Evolutionary conservation across 306 rosid species (phyloP).

Genomic region (Dalbergia cultrata): DNA sequence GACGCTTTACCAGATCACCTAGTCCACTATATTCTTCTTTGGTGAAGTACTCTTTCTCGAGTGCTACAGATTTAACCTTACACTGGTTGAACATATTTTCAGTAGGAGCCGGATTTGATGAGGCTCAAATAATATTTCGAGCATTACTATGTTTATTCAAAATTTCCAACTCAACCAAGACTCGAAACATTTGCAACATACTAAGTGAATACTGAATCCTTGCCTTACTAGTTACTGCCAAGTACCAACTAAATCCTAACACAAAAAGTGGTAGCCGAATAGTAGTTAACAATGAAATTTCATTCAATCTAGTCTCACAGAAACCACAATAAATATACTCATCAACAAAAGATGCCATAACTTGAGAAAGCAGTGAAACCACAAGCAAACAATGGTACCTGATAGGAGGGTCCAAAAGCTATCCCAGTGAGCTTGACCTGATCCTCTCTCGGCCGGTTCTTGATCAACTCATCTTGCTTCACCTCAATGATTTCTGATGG

Average conservation of each 20-base stretch:
- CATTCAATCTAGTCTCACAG: constrained; percentile 12
- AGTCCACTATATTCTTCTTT: background rate
- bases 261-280: background rate
- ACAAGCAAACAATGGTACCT: constrained; percentile 61
- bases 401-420: constrained; percentile 92
- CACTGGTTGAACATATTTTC: constrained; percentile 2
- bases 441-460: constrained; percentile 94
- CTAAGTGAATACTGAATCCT: background rate
- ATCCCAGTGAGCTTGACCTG: constrained; percentile 83
- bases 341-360: background rate
- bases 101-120: background rate
- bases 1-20: background rate
- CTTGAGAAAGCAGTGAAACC: constrained; percentile 6
- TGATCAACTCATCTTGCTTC: constrained; percentile 92
- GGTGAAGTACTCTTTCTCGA: background rate
- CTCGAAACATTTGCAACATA: background rate
- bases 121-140: constrained; percentile 21
- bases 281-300: background rate
- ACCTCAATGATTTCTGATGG: constrained; percentile 84
- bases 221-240: constrained; percentile 5
- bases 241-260: background rate
- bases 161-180: constrained; percentile 6
- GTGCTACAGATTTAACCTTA: constrained; percentile 6
- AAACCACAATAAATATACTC: background rate
- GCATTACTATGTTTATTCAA: constrained; percentile 1